Evolutionary conservation across 345 rosid genomes (phyloP), one percentile per base, ranked within the genome.

Genomic region (Arabidopsis arenosa): DNA sequence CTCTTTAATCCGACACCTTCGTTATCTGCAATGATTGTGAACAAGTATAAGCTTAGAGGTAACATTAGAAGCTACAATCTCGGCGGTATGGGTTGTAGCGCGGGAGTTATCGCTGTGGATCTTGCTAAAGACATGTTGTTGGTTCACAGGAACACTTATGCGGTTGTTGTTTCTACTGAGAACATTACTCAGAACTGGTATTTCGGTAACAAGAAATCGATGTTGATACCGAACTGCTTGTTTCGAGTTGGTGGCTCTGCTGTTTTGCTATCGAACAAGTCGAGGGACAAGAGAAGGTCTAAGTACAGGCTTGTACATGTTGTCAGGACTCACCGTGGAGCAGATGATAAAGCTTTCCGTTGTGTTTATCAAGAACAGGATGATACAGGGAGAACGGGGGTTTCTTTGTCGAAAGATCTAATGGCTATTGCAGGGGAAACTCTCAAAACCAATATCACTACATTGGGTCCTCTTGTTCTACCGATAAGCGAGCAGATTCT

Each of bases 1-100:
- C 78, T 83, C 37, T 84, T 85, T 73, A 83, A 83, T 43, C 89
- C 87, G 0, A 83, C 87, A 0, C 87, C 89, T 40, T 85, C 89
- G 1, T 63, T 83, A n/a, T 85, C 87, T 10, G 87, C 87, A 1
- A 83, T 82, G 85, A 76, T 85, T 41, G 79, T 80, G 26, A 85
- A 85, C 48, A 79, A 76, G 74, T 83, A 83, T 67, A 85, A 81
- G 73, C 75, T 83, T 35, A 80, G 87, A 52, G 85, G 85, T 7
- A 85, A 85, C 72, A 80, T 83, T 5, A 68, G 71, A 17, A 85
- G 89, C 63, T 85, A 37, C 45, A 85, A 85, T 52, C 82, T 85
- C 12, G 85, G 86, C 1, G 89, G 85, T 0, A 85, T 85, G 89
- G 89, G 89, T 0, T 85, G 89, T 11, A 85, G 85, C 53, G 86